phyloP scores from a whole-genome alignment of 2,329 filamentous ascomycete species.

The Colletotrichum simmondsii region DNA sequence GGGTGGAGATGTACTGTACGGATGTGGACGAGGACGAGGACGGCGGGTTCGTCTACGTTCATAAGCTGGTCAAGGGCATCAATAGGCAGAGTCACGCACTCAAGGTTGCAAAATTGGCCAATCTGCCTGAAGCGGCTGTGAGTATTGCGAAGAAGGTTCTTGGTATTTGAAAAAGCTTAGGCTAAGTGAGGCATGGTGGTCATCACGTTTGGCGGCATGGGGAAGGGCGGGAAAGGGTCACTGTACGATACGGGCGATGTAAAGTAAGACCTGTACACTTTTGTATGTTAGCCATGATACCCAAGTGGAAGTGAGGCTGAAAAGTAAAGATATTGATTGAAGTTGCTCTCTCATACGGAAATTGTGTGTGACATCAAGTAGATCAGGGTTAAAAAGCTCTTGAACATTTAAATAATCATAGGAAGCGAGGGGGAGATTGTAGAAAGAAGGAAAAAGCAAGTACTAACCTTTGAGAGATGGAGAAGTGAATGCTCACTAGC shows the following conservation, averaged over 20 bases:
- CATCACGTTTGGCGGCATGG: background rate
- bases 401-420: constrained; percentile 68
- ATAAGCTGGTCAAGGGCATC: constrained; percentile 82
- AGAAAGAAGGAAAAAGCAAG: constrained; percentile 30
- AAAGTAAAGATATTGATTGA: constrained; percentile 36
- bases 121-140: constrained; percentile 79
- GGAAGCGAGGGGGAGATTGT: constrained; percentile 43
- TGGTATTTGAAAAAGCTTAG: constrained; percentile 15
- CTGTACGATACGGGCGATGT: constrained; percentile 8
- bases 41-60: constrained; percentile 85
- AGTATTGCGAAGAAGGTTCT: constrained; percentile 72
- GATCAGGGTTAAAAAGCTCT: constrained; percentile 78
- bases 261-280: constrained; percentile 25
- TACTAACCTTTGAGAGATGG: constrained; percentile 56
- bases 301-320: constrained; percentile 37
- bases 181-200: background rate
- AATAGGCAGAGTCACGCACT: constrained; percentile 91
- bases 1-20: constrained; percentile 84
- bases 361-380: constrained; percentile 68
- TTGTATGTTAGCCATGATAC: constrained; percentile 52
- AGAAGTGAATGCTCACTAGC: constrained; percentile 27
- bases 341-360: constrained; percentile 64
- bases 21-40: constrained; percentile 81
- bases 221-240: constrained; percentile 19
- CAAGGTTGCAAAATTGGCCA: constrained; percentile 92